These are phyloP conservation scores for Speleostelium caveatum DNA, from an alignment of 78 protist genomes.

Conservation along the genomic window DNA sequence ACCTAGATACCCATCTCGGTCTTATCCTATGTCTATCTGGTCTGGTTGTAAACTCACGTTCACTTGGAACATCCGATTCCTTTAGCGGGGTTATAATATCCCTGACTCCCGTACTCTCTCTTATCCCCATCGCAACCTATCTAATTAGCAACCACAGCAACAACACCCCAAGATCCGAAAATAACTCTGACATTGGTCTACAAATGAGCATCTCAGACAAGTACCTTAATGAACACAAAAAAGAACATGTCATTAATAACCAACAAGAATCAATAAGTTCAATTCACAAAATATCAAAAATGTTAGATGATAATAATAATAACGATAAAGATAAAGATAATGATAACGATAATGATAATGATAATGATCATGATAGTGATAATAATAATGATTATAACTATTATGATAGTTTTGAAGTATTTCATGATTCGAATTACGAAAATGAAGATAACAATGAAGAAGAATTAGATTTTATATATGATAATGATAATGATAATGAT, in stretches of 20 bases:
- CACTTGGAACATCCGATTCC: neutral
- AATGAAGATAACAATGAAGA: neutral
- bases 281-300: too few relatives aligned
- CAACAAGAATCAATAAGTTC: too few relatives aligned
- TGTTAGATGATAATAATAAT: too few relatives aligned
- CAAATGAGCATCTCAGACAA: too few relatives aligned
- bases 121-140: conserved; percentile 28
- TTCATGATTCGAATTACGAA: neutral
- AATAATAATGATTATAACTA: too few relatives aligned
- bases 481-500: neutral
- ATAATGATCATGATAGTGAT: too few relatives aligned
- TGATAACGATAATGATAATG: too few relatives aligned
- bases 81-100: conserved; percentile 17
- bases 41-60: conserved; percentile 27
- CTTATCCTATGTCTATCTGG: conserved; percentile 8
- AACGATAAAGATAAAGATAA: too few relatives aligned
- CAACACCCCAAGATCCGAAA: too few relatives aligned
- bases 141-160: neutral
- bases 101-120: neutral
- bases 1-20: conserved; percentile 36
- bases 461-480: neutral
- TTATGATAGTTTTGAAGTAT: neutral
- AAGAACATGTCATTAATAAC: too few relatives aligned
- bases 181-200: too few relatives aligned
- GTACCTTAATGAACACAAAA: too few relatives aligned